Conservation (phyloP, 495 filamentous ascomycete genomes). For the Cairneyella variabilis region DNA sequence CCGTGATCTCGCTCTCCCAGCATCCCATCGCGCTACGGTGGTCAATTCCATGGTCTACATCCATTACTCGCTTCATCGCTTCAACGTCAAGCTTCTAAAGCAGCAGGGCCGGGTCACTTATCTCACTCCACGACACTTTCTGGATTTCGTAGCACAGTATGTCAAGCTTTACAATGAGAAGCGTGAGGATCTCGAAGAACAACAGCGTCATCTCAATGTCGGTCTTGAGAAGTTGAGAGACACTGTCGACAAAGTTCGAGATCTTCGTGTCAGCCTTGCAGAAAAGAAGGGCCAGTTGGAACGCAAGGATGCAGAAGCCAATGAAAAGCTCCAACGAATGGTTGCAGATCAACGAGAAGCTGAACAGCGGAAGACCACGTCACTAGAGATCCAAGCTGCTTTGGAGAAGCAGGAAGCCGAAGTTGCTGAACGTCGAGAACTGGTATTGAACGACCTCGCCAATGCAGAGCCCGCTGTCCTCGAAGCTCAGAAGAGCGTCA, state of each 20-base stretch:
- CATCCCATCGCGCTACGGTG: constrained; percentile 83
- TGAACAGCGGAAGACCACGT: constrained; percentile 82
- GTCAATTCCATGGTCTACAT: constrained; percentile 99
- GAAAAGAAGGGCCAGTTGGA: constrained; percentile 92
- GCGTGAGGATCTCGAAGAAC: constrained; percentile 95
- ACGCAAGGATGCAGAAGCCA: constrained; percentile 90
- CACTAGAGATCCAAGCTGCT: constrained; percentile 80
- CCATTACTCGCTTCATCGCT: constrained; percentile 85
- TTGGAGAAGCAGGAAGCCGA: constrained; percentile 87
- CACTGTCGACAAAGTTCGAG: constrained; percentile 95
- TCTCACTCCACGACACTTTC: constrained; percentile 92
- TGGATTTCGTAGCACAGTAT: constrained; percentile 98
- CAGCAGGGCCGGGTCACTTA: constrained; percentile 89
- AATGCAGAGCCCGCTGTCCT: constrained; percentile 89
- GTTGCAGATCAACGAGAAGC: constrained; percentile 94
- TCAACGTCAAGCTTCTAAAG: constrained; percentile 84
- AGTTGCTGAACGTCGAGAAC: constrained; percentile 75
- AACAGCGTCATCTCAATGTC: constrained; percentile 96
- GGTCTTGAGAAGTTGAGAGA: constrained; percentile 97
- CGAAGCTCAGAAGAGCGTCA: constrained; percentile 91
- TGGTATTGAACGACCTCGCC: constrained; percentile 85
- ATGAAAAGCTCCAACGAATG: constrained; percentile 96
- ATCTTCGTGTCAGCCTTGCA: constrained; percentile 82
- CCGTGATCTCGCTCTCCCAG: constrained; percentile 75
- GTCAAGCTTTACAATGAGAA: constrained; percentile 98